These are phyloP conservation scores for Fistulifera pelliculosa DNA, from an alignment of 108 stramenopile genomes.

Conservation along the genomic window DNA sequence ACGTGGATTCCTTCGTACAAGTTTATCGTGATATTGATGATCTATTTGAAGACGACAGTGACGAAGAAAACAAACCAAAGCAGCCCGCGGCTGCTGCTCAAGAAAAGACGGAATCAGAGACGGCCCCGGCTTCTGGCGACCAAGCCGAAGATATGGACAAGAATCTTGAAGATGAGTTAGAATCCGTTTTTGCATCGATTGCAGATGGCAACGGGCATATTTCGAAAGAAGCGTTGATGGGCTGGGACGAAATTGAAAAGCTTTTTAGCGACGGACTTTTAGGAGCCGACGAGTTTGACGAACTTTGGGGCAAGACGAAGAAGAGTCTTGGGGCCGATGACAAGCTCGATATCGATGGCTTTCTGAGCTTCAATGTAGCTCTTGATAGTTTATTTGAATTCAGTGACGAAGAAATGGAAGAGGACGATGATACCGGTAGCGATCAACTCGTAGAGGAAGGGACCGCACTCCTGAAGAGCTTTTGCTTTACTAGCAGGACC, in stretches of 20 bases:
- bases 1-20: conserved; percentile 65
- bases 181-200: conserved; percentile 31
- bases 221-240: conserved; percentile 24
- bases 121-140: not conserved
- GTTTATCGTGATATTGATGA: conserved; percentile 73
- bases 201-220: conserved; percentile 22
- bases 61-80: conserved; percentile 12
- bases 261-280: conserved; percentile 62
- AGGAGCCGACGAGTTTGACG: conserved; percentile 65
- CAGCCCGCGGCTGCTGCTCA: conserved; percentile 5
- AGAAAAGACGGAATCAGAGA: not conserved
- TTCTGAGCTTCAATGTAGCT: conserved; percentile 56
- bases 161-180: conserved; percentile 29
- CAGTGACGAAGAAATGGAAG: conserved; percentile 49
- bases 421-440: conserved; percentile 13
- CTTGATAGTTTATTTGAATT: conserved; percentile 73
- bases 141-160: conserved; percentile 5
- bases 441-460: conserved; percentile 27
- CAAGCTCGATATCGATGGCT: conserved; percentile 46
- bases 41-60: conserved; percentile 71
- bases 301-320: conserved; percentile 41
- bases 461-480: conserved; percentile 47
- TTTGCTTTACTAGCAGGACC: conserved; percentile 56
- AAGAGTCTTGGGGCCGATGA: conserved; percentile 18
- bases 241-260: conserved; percentile 65